Conservation (phyloP, 805 yeast genomes). For the Zygosaccharomyces rouxii region DNA sequence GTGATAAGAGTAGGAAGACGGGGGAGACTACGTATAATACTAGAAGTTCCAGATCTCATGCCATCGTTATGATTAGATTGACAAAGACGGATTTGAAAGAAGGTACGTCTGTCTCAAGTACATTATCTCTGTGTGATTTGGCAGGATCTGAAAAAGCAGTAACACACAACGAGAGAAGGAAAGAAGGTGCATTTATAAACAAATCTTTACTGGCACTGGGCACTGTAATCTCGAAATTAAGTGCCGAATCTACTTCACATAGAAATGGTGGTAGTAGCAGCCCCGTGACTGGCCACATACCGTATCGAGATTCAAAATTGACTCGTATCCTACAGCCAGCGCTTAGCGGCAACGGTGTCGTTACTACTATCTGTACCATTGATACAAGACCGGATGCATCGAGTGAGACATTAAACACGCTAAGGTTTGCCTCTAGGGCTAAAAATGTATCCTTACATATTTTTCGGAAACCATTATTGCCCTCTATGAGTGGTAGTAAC, state of each 20-base stretch:
- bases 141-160: slow-evolving; percentile 95
- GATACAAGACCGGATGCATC: slow-evolving; percentile 56
- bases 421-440: slow-evolving; percentile 90
- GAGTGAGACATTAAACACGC: slow-evolving; percentile 81
- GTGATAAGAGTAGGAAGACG: slow-evolving; percentile 72
- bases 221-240: slow-evolving; percentile 81
- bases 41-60: slow-evolving; percentile 87
- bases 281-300: slow-evolving; percentile 59
- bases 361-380: slow-evolving; percentile 82
- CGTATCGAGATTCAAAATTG: slow-evolving; percentile 88
- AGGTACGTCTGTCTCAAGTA: slow-evolving; percentile 44
- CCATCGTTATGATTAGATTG: slow-evolving; percentile 70
- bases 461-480: slow-evolving; percentile 34
- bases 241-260: slow-evolving; percentile 36
- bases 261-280: slow-evolving; percentile 3
- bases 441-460: slow-evolving; percentile 76
- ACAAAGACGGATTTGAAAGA: slow-evolving; percentile 40
- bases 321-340: slow-evolving; percentile 91
- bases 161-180: slow-evolving; percentile 62
- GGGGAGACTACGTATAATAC: slow-evolving; percentile 88
- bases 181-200: slow-evolving; percentile 91
- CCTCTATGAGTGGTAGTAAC: slow-evolving; percentile 32
- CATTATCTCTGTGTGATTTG: slow-evolving; percentile 83
- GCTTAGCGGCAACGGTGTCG: slow-evolving; percentile 77
- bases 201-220: slow-evolving; percentile 86